Conservation (phyloP, 31 red algal genomes). For the Porphyra umbilicalis region DNA sequence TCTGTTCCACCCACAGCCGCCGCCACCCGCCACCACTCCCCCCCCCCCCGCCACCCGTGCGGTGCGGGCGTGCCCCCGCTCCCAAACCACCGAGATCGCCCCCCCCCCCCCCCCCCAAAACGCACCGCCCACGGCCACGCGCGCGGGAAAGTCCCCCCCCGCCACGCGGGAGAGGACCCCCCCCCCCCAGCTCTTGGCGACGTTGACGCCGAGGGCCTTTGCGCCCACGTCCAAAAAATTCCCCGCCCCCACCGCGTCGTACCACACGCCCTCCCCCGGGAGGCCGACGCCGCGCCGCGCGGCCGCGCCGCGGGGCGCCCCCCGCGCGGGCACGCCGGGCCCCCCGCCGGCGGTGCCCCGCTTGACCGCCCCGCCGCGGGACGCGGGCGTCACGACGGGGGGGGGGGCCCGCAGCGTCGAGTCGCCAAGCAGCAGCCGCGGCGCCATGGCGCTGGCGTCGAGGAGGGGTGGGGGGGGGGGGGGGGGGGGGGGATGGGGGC, state of each 20-base stretch:
- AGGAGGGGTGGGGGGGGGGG: too few species aligned
- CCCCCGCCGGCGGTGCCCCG: not conserved
- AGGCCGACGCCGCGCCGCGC: constrained; percentile 2
- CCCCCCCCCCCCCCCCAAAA: not conserved
- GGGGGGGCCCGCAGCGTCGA: not conserved
- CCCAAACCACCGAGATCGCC: too few species aligned
- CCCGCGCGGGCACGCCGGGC: not conserved
- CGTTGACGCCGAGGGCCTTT: constrained; percentile 19
- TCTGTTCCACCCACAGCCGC: too few species aligned
- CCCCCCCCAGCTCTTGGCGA: constrained; percentile 31
- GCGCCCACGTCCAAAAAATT: constrained; percentile 68
- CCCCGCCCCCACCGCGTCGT: constrained; percentile 40
- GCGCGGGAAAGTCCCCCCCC: constrained; percentile 48
- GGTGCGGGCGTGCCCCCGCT: too few species aligned
- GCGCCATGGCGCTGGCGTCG: too few species aligned
- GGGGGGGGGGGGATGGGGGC: too few species aligned
- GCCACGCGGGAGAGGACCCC: constrained; percentile 35
- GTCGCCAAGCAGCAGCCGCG: not conserved
- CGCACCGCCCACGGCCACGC: constrained; percentile 28
- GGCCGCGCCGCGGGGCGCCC: not conserved
- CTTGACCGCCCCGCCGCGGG: not conserved
- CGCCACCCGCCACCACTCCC: too few species aligned
- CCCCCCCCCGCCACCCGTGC: too few species aligned
- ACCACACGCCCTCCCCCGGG: constrained; percentile 50
- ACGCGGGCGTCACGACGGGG: not conserved